These are phyloP conservation scores for Moricandia arvensis DNA, from an alignment of 345 rosid species.

Conservation along the genomic window DNA sequence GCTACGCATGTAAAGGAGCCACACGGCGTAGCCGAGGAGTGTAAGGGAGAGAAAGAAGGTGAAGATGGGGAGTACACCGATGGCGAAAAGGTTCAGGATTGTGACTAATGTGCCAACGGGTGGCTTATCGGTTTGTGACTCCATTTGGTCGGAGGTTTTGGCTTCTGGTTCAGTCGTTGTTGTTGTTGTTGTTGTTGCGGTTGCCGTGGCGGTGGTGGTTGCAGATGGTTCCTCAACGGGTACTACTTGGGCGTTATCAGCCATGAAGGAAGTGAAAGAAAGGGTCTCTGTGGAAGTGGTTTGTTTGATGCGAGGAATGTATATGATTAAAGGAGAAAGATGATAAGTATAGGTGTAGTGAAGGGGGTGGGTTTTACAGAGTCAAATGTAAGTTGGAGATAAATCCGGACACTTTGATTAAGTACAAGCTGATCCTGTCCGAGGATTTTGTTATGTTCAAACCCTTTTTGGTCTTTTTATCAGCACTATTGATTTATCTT, in stretches of 20 bases:
- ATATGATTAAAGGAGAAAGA: constrained; percentile 1
- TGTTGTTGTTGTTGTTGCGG: constrained; percentile 1
- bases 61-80: constrained; percentile 42
- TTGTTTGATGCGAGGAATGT: background rate
- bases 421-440: constrained; percentile 31
- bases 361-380: constrained; percentile 34
- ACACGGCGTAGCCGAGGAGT: constrained; percentile 53
- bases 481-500: background rate
- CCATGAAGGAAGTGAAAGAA: constrained; percentile 27
- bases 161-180: constrained; percentile 14
- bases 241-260: constrained; percentile 35
- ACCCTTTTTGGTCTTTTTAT: background rate
- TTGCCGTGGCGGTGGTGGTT: background rate
- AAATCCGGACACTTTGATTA: constrained; percentile 27
- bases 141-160: constrained; percentile 35
- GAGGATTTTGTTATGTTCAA: constrained; percentile 20
- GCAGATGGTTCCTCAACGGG: constrained; percentile 24
- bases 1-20: constrained; percentile 69
- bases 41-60: constrained; percentile 62
- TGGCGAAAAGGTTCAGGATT: constrained; percentile 31
- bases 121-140: constrained; percentile 28
- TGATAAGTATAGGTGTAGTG: background rate
- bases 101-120: constrained; percentile 17
- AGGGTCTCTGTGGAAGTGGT: constrained; percentile 18
- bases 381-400: constrained; percentile 38